A percentile compares a stretch with the other conserved stretches of the same genome.
Evolutionary conservation across 495 filamentous ascomycete genomes (phyloP).

Genomic region (Pyrenula aspistea): DNA sequence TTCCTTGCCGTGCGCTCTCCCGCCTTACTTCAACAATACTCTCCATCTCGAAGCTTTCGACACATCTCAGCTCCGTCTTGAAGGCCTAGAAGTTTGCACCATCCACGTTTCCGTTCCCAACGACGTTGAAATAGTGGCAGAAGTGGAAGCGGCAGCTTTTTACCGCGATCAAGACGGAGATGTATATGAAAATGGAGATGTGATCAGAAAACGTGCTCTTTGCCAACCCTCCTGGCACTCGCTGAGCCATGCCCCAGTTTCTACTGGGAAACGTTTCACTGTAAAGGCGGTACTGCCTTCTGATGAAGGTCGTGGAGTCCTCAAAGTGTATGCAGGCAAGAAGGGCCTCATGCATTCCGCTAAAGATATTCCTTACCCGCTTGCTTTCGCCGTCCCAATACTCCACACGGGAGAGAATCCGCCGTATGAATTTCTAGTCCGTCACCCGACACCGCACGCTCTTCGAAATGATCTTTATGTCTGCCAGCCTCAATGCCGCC

Average conservation of each 20-base stretch:
- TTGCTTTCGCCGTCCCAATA: slow-evolving; percentile 85
- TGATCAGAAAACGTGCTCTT: slow-evolving; percentile 67
- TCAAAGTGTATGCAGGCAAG: slow-evolving; percentile 91
- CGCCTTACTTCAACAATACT: slow-evolving; percentile 74
- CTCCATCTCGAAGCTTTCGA: slow-evolving; percentile 79
- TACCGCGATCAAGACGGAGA: slow-evolving; percentile 79
- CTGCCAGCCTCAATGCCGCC: slow-evolving; percentile 81
- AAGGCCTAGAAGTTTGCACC: slow-evolving; percentile 86
- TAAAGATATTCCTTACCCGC: slow-evolving; percentile 82
- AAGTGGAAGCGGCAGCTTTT: slow-evolving; percentile 74
- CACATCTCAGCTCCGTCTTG: slow-evolving; percentile 73
- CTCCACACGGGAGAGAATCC: slow-evolving; percentile 85
- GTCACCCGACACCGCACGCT: slow-evolving; percentile 93
- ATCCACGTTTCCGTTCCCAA: slow-evolving; percentile 74
- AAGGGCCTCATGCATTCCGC: slow-evolving; percentile 91
- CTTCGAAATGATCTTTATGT: slow-evolving; percentile 95
- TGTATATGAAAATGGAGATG: slow-evolving; percentile 83
- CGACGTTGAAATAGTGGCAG: slow-evolving; percentile 89
- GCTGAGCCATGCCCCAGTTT: slow-evolving; percentile 29
- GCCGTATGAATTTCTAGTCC: slow-evolving; percentile 80
- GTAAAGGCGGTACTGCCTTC: slow-evolving; percentile 84
- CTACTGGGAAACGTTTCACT: slow-evolving; percentile 63
- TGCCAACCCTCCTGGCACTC: slow-evolving; percentile 85
- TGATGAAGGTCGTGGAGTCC: slow-evolving; percentile 76
- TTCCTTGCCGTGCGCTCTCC: slow-evolving; percentile 72